Conservation (phyloP, 2,329 filamentous ascomycete species). For the Fusarium anguioides region DNA sequence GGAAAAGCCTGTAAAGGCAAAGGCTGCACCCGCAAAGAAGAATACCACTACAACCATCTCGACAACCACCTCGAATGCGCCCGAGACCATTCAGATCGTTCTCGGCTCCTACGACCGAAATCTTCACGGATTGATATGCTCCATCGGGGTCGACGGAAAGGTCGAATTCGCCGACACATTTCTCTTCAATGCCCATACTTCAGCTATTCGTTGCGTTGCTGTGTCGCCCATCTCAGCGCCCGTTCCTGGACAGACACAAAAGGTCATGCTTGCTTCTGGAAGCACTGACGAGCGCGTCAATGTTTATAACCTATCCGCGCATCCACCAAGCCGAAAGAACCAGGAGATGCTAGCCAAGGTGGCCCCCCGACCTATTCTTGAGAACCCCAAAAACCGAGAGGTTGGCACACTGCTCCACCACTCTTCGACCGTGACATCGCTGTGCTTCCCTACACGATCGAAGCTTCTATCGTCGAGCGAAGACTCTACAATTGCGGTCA, state of each 20-base stretch:
- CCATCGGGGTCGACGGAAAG: slow-evolving; percentile 60
- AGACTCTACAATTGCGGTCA: slow-evolving; percentile 91
- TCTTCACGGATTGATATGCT: slow-evolving; percentile 82
- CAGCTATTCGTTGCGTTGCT: slow-evolving; percentile 88
- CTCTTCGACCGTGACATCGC: slow-evolving; percentile 79
- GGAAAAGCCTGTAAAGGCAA: slow-evolving; percentile 27
- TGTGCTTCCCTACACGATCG: slow-evolving; percentile 84
- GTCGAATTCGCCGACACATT: slow-evolving; percentile 90
- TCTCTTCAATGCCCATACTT: slow-evolving; percentile 92
- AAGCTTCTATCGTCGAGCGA: slow-evolving; percentile 91
- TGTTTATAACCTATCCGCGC: slow-evolving; percentile 86
- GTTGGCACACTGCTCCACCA: slow-evolving; percentile 90
- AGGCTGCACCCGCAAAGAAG: slow-evolving; percentile 41
- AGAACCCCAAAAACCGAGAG: slow-evolving; percentile 89
- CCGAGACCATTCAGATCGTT: slow-evolving; percentile 83
- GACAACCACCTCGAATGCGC: slow-evolving; percentile 34
- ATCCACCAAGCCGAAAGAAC: slow-evolving; percentile 67
- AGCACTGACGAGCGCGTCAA: slow-evolving; percentile 96
- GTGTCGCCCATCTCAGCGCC: slow-evolving; percentile 79
- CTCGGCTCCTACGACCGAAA: slow-evolving; percentile 94
- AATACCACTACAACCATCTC: slow-evolving; percentile 26
- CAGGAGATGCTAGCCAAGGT: slow-evolving; percentile 73
- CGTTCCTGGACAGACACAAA: slow-evolving; percentile 73
- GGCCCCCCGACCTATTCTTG: slow-evolving; percentile 77
- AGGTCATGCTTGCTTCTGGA: slow-evolving; percentile 89